Conservation (phyloP, 192 early-diverging fungal genomes). For the Phycomyces nitens region DNA sequence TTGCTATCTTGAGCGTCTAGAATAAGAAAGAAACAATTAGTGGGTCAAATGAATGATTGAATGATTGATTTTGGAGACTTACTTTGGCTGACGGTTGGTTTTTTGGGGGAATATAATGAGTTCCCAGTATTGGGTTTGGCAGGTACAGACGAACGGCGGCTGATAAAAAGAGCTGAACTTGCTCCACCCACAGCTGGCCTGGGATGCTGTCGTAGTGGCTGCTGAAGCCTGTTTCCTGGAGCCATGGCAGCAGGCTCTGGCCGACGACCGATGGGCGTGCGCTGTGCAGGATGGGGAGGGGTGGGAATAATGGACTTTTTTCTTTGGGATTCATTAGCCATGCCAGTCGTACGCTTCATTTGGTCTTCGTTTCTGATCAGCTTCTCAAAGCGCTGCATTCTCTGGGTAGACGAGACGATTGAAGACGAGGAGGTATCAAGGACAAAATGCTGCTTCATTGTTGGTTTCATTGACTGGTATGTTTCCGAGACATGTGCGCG, state of each 20-base stretch:
- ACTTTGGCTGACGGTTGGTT: not conserved
- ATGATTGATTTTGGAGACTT: too few species aligned
- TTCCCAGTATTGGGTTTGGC: not conserved
- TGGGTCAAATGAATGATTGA: not conserved
- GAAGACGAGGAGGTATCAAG: not conserved
- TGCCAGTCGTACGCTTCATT: not conserved
- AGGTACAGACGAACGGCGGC: not conserved
- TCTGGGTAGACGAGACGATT: slow-evolving; percentile 5
- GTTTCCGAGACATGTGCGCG: not conserved
- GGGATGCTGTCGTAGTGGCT: not conserved
- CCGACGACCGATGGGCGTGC: too few species aligned
- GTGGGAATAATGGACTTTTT: too few species aligned
- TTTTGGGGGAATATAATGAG: not conserved
- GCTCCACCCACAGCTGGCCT: too few species aligned
- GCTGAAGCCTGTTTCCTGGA: not conserved
- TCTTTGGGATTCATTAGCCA: too few species aligned
- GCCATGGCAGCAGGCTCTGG: too few species aligned
- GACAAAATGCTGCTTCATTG: slow-evolving; percentile 3
- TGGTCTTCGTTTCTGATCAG: slow-evolving; percentile 16
- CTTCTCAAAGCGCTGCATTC: slow-evolving; percentile 5
- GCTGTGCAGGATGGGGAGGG: too few species aligned
- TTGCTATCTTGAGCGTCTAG: not conserved
- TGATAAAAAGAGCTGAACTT: too few species aligned
- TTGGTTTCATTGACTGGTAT: slow-evolving; percentile 4
- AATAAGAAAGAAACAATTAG: not conserved